A percentile compares a stretch with the other conserved stretches of the same genome.
These are phyloP conservation scores for Paraphaeosphaeria sporulosa DNA, from an alignment of 2,329 filamentous ascomycete genomes.

Conservation along the genomic window DNA sequence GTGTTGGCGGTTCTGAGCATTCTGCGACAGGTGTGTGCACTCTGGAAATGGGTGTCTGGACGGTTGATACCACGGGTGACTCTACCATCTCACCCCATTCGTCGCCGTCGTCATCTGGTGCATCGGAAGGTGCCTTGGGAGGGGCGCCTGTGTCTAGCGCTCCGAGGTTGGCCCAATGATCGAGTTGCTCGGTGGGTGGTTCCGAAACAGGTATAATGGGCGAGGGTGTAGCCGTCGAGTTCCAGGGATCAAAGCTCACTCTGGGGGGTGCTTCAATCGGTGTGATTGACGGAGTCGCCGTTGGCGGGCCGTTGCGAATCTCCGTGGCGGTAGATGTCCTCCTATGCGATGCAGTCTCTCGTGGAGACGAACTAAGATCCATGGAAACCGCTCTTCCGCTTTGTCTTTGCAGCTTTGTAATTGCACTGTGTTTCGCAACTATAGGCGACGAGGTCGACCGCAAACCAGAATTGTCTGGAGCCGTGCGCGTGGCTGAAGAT, in stretches of 20 bases:
- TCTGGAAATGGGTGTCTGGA: slow-evolving; percentile 18
- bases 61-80: slow-evolving; percentile 37
- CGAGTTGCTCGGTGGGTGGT: slow-evolving; percentile 4
- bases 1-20: slow-evolving; percentile 20
- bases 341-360: slow-evolving; percentile 22
- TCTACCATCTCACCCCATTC: slow-evolving; percentile 52
- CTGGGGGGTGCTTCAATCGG: slow-evolving; percentile 4
- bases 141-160: slow-evolving; percentile 22
- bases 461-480: slow-evolving; percentile 23
- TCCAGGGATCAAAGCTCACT: slow-evolving; percentile 18
- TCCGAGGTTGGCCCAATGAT: slow-evolving; percentile 27
- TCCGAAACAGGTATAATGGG: background rate
- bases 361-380: slow-evolving; percentile 24
- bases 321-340: slow-evolving; percentile 21
- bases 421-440: slow-evolving; percentile 22
- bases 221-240: background rate
- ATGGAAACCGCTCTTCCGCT: slow-evolving; percentile 31
- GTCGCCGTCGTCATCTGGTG: slow-evolving; percentile 40
- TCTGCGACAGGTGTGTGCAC: slow-evolving; percentile 19
- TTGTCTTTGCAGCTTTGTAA: slow-evolving; percentile 27
- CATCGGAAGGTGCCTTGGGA: slow-evolving; percentile 12
- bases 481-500: slow-evolving; percentile 27
- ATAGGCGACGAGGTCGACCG: slow-evolving; percentile 28
- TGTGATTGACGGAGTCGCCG: background rate
- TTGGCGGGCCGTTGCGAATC: background rate